These are phyloP conservation scores for Ceratocystis eucalypticola DNA, from an alignment of 2,329 filamentous ascomycete genomes.

Conservation along the genomic window DNA sequence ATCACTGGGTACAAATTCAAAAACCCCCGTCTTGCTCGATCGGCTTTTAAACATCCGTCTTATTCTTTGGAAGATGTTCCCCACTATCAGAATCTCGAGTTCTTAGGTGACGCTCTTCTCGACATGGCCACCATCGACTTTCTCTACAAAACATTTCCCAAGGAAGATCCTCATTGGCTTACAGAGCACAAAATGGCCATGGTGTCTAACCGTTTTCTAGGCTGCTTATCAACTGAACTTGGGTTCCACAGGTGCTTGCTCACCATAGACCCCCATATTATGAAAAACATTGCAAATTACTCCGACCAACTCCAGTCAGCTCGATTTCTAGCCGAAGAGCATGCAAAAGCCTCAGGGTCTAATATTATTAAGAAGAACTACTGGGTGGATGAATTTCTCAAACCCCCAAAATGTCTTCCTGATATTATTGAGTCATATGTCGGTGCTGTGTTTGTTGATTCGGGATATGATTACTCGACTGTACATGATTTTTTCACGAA, in stretches of 20 bases:
- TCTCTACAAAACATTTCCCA: slow-evolving; percentile 62
- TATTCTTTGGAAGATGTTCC: slow-evolving; percentile 65
- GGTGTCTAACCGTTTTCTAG: slow-evolving; percentile 91
- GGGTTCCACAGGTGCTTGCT: slow-evolving; percentile 64
- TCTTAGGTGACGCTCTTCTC: slow-evolving; percentile 76
- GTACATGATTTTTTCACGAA: slow-evolving; percentile 66
- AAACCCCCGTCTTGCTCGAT: slow-evolving; percentile 62
- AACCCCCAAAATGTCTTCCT: slow-evolving; percentile 61
- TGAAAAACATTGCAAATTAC: slow-evolving; percentile 12
- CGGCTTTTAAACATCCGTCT: slow-evolving; percentile 79
- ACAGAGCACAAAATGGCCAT: slow-evolving; percentile 99
- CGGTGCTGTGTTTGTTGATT: slow-evolving; percentile 85
- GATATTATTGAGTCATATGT: slow-evolving; percentile 84
- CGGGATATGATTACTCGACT: slow-evolving; percentile 58
- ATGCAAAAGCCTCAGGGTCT: slow-evolving; percentile 26
- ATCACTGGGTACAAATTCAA: slow-evolving; percentile 52
- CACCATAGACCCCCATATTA: slow-evolving; percentile 33
- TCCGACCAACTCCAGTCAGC: slow-evolving; percentile 26
- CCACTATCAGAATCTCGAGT: slow-evolving; percentile 82
- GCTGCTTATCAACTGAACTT: slow-evolving; percentile 63
- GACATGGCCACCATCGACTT: slow-evolving; percentile 77
- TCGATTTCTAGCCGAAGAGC: slow-evolving; percentile 23
- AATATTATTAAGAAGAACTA: slow-evolving; percentile 46
- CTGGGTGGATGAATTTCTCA: slow-evolving; percentile 46
- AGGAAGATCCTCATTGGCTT: slow-evolving; percentile 85